These are phyloP conservation scores for Colletotrichum chrysophilum DNA, from an alignment of 2,329 filamentous ascomycete species.

Conservation along the genomic window DNA sequence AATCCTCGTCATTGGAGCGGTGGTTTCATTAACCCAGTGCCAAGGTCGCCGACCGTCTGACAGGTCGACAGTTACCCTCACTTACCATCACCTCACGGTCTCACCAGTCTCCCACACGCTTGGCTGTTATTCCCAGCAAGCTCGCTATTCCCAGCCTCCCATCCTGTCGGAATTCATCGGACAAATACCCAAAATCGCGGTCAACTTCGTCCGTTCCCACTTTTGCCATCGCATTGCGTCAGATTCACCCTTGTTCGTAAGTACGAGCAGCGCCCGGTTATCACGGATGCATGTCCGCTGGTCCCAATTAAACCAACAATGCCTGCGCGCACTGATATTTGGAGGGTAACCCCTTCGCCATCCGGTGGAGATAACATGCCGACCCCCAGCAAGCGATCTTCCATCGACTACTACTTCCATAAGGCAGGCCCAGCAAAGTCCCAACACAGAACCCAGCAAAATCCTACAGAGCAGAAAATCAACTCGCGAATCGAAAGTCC, in stretches of 20 bases:
- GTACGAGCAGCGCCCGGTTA: background rate
- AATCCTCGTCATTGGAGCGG: background rate
- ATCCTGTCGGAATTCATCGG: background rate
- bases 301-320: conserved; percentile 2
- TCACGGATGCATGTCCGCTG: background rate
- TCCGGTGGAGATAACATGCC: background rate
- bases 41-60: background rate
- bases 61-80: background rate
- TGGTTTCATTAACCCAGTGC: background rate
- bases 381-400: background rate
- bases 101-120: background rate
- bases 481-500: conserved; percentile 25
- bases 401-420: background rate
- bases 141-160: background rate
- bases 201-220: background rate
- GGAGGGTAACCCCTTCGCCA: background rate
- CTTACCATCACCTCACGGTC: background rate
- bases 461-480: background rate
- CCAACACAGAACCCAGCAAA: background rate
- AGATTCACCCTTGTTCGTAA: background rate
- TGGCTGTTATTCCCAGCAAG: background rate
- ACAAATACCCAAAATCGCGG: background rate
- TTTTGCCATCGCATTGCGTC: background rate
- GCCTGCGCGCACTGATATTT: background rate
- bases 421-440: background rate